These are phyloP conservation scores for thale cress (Arabidopsis thaliana) DNA, from an alignment of 345 rosid genomes.

Conservation along the genomic window DNA sequence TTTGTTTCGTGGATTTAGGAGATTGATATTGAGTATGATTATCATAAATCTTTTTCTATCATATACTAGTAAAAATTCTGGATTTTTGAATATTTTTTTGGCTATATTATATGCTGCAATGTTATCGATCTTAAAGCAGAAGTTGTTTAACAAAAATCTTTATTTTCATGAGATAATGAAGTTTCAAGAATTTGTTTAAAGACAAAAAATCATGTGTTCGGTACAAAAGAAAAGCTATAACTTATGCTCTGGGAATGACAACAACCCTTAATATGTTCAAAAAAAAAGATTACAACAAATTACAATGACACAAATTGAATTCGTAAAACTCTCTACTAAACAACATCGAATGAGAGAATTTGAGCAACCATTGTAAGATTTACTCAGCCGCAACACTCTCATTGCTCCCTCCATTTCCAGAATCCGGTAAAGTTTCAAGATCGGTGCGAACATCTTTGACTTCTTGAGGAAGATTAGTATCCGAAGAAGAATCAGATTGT, in stretches of 20 bases:
- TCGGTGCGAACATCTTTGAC: slow-evolving; percentile 61
- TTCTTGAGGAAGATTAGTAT: slow-evolving; percentile 50
- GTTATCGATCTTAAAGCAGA: not conserved
- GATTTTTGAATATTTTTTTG: too few species aligned
- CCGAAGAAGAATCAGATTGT: slow-evolving; percentile 42
- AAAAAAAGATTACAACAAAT: slow-evolving; percentile 37
- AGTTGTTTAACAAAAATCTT: not conserved
- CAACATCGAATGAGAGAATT: slow-evolving; percentile 14
- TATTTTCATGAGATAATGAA: not conserved
- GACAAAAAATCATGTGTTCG: slow-evolving; percentile 1
- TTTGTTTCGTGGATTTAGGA: too few species aligned
- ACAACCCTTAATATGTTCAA: slow-evolving; percentile 13
- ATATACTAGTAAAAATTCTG: too few species aligned
- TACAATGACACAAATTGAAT: slow-evolving; percentile 35
- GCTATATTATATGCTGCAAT: not conserved
- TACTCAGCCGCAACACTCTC: slow-evolving; percentile 58
- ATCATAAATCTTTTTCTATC: too few species aligned
- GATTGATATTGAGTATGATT: too few species aligned
- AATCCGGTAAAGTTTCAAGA: slow-evolving; percentile 67
- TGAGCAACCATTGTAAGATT: slow-evolving; percentile 23
- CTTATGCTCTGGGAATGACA: slow-evolving; percentile 22
- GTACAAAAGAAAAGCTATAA: not conserved
- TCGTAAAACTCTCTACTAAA: slow-evolving; percentile 39
- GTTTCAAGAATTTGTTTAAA: slow-evolving; percentile 28
- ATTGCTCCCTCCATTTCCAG: slow-evolving; percentile 49